Base-by-base conservation (phyloP, 306 rosid species). In the Alnus glutinosa region DNA sequence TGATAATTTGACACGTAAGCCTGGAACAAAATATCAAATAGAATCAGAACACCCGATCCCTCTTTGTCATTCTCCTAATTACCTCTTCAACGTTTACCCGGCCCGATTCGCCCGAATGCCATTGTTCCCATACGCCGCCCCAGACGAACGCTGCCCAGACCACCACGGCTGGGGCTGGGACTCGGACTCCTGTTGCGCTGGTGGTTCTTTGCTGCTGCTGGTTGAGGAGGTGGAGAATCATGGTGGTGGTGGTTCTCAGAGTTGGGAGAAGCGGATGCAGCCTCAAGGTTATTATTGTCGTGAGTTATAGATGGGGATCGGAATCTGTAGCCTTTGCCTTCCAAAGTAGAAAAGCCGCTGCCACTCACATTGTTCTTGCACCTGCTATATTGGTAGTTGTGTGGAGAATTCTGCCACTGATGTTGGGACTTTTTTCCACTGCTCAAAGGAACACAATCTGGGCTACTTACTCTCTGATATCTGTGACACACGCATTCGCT, bases 261-360 rank as follows among this genome's bases (percentile, higher is more conserved):
- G 23, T 52, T 72, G 19, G 83, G 80, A 15, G 79, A 57, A 57
- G 75, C 66, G 66, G 78, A 30, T 68, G 13, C 32, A 62, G 36
- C 77, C 49, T 76, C 81, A n/a, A 76, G 59, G 69, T 16, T 73
- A 32, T 52, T 32, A 0, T 19, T 83, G 71, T 80, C 68, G 63
- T 78, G 85, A 34, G 30, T 72, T 55, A 62, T 64, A 16, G 79
- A 73, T 55, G 79, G 87, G 72, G 82, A 87, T 75, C 82, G 82
- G 88, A 89, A 85, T 83, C 92, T 81, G 34, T 84, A 84, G 28
- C 85, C 81, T 80, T 77, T 83, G 71, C 71, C 74, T 51, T 80
- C 88, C n/a, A 85, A 42, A 28, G 80, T 55, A 62, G 81, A 66
- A 23, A 75, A 62, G 9, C 19, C 76, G 55, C 36, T 70, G 59